Base-by-base conservation (phyloP, 305 asterid species). In the Withania somnifera region DNA sequence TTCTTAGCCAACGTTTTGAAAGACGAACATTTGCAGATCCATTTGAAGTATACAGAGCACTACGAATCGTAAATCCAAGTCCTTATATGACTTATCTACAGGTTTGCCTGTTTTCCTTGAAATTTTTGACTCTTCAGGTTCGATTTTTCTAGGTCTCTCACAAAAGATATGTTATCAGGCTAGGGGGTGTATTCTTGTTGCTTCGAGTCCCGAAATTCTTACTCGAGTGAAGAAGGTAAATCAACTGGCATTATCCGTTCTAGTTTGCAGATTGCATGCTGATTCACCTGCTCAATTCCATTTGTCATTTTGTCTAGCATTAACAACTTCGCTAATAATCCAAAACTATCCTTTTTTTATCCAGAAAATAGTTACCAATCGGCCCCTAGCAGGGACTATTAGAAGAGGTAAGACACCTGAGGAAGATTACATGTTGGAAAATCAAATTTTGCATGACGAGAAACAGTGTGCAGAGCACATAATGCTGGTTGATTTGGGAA, bases 391-490 rank as follows among this genome's bases (percentile, higher is more conserved):
- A 82, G 99, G 99, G 85, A 96, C 99, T 75, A 87, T 89, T 19
- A 91, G 98, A 67, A 94, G 99, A 86, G 99, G 99, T 80, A 94
- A 90, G 91, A 95, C 99, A 8, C 89, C 88, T 17, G 77, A 92
- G 86, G 99, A 95, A 87, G 99, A 95, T 84, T 88, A 87, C 83
- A 94, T 94, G 98, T 83, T 94, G 87, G 98, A 94, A 90, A 93
- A 89, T 63, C 97, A 92, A 93, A 97, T 96, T 67, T 86, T 96
- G 87, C 88, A 88, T 53, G 97, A 94, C 32, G 92, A 92, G 66
- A 96, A 96, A 83, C 99, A 96, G 90, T 89, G 97, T 82, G 99
- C 99, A 10, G 99, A 96, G 86, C 98, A 96, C 90, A 94, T 92
- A 84, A 96, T 96, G 99, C 93, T 96, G 85, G 99, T 96, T 84